Conservation (phyloP, 1,139 yeast species). For the Yamadazyma friedrichii region DNA sequence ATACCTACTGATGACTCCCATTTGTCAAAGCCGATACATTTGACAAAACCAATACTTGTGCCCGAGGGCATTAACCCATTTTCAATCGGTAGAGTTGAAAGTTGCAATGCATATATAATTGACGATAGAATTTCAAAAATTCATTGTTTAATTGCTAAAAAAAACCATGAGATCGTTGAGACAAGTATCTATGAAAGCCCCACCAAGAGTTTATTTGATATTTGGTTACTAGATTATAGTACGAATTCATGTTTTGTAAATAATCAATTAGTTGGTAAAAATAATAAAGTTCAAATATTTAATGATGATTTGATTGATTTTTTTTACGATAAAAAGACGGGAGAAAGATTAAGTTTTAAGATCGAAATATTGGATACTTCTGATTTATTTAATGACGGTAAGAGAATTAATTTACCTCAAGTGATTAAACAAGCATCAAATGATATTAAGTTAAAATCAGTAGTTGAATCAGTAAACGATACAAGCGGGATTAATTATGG, state of each 20-base stretch:
- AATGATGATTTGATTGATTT: constrained; percentile 67
- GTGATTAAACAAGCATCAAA: constrained; percentile 26
- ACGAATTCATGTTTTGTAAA: constrained; percentile 80
- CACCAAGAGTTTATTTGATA: constrained; percentile 64
- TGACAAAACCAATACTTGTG: constrained; percentile 37
- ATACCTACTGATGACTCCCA: constrained; percentile 31
- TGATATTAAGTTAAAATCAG: constrained; percentile 31
- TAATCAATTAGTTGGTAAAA: constrained; percentile 55
- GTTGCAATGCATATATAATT: constrained; percentile 56
- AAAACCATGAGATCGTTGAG: constrained; percentile 55
- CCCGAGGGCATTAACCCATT: constrained; percentile 64
- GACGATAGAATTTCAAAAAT: constrained; percentile 81
- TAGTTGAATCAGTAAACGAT: constrained; percentile 15
- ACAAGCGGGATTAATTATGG: constrained; percentile 16
- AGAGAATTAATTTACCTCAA: constrained; percentile 17
- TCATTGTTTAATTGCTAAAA: constrained; percentile 70
- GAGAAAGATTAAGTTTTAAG: constrained; percentile 52
- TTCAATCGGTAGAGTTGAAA: constrained; percentile 62
- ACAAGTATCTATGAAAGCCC: constrained; percentile 61
- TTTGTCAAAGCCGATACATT: constrained; percentile 23
- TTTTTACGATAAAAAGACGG: constrained; percentile 56
- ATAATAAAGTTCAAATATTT: constrained; percentile 57
- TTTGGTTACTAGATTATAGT: constrained; percentile 82
- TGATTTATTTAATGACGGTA: constrained; percentile 51
- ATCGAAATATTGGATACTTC: constrained; percentile 53